phyloP scores from a whole-genome alignment of 2,329 filamentous ascomycete genomes.

The Mariannaea elegans region DNA sequence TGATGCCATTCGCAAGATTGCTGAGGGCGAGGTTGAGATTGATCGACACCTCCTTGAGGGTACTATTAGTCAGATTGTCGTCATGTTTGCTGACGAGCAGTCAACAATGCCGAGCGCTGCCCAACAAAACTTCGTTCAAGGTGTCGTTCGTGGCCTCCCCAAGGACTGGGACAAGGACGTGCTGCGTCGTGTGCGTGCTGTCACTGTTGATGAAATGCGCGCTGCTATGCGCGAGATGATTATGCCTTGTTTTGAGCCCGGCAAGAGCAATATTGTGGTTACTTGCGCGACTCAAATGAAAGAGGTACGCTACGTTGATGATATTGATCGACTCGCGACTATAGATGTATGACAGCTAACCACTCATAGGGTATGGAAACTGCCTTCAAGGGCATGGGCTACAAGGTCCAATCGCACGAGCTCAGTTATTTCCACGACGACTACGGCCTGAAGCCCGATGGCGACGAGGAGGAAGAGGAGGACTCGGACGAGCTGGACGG shows the following conservation, averaged over 20 bases:
- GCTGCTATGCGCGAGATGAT: constrained; percentile 78
- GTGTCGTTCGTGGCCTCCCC: constrained; percentile 79
- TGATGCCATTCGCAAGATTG: constrained; percentile 77
- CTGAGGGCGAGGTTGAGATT: constrained; percentile 74
- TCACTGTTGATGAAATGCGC: constrained; percentile 80
- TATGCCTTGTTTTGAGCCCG: constrained; percentile 80
- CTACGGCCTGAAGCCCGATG: constrained; percentile 80
- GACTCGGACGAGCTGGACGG: constrained; percentile 47
- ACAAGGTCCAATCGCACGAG: constrained; percentile 77
- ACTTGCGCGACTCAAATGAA: constrained; percentile 88
- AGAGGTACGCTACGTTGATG: constrained; percentile 68
- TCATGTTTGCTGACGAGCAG: constrained; percentile 87
- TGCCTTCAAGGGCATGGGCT: constrained; percentile 78
- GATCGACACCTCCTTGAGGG: constrained; percentile 87
- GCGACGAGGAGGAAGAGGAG: constrained; percentile 62
- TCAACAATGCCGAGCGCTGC: constrained; percentile 85
- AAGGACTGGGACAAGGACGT: constrained; percentile 82
- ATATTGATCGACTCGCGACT: not conserved
- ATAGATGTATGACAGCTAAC: constrained; percentile 16
- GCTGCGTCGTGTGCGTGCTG: constrained; percentile 78
- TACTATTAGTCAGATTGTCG: constrained; percentile 88
- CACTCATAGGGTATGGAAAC: constrained; percentile 72
- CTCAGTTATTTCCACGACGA: constrained; percentile 87
- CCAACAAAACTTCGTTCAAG: constrained; percentile 81
- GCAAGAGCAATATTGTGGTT: constrained; percentile 84